Evolutionary conservation across 257 asterid species (phyloP), one percentile per base, ranked within the genome.

Genomic region (Coffea canephora): DNA sequence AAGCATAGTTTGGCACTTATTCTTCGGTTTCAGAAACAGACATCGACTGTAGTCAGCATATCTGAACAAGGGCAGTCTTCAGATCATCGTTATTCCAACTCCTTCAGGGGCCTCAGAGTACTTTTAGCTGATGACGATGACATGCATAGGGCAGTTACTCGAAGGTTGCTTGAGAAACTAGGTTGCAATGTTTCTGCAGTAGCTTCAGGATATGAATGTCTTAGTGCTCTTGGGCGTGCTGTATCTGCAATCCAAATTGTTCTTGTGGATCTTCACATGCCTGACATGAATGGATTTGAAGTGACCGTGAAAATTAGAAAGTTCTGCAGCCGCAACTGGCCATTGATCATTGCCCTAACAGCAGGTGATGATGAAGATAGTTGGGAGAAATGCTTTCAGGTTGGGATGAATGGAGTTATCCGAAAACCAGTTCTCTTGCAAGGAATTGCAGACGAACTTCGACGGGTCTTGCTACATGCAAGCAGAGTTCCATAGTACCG

Each of bases 61-160:
- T 79, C 95, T 31, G 97, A 90, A 66, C 89, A 77, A 11, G 91
- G 87, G 36, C 96, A 83, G 68, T 82, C 91, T 34, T 89, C 97
- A 2, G 88, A 89, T 36, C 89, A 43, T 62, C 59, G 80, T 0
- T 84, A 84, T 64, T 87, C 97, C 0, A 85, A 85, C 84, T 87
- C 82, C 80, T 85, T 94, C 82, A 82, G 82, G 59, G 97, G 97
- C 79, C 82, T 91, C 67, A 88, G 86, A 79, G 91, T 96, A 73
- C 94, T 94, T n/a, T 57, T 96, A 75, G 99, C 90, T 2, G 98
- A 96, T 76, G 85, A 87, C 5, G 97, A 96, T 73, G 92, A 91
- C 43, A 36, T 88, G 76, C 94, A 94, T 80, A 82, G 98, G 80
- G 94, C 95, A 8, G 97, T 96, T 27, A 94, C 96, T 0, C 82